Evolutionary conservation across 78 protist genomes (phyloP).

Genomic region (Mastigamoeba balamuthi): DNA sequence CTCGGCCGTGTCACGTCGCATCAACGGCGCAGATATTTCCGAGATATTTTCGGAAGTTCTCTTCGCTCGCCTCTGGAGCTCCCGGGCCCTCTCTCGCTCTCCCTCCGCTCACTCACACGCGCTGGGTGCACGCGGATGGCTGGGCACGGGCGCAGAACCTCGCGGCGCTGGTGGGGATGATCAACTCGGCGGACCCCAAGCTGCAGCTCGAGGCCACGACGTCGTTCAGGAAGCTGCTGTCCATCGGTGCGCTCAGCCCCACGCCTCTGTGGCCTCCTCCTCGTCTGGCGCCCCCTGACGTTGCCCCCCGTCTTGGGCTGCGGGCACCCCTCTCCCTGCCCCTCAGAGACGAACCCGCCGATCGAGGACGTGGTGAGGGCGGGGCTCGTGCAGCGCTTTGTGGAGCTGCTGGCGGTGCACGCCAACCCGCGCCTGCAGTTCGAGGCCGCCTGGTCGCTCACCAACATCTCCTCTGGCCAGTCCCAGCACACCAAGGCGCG

Average conservation of each 20-base stretch:
- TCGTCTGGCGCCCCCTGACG: neutral
- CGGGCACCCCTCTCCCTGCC: neutral
- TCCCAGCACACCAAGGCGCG: too few relatives aligned
- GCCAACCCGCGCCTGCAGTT: slow-evolving; percentile 62
- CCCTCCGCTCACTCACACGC: neutral
- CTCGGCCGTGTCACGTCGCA: too few relatives aligned
- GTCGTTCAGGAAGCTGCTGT: slow-evolving; percentile 72
- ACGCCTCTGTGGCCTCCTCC: too few relatives aligned
- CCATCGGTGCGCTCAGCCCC: slow-evolving; percentile 45
- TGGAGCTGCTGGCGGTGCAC: slow-evolving; percentile 51
- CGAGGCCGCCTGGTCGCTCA: slow-evolving; percentile 97
- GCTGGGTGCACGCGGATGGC: neutral
- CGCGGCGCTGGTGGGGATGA: neutral
- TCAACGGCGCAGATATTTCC: neutral
- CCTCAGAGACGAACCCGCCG: slow-evolving; percentile 82
- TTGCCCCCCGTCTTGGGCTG: neutral
- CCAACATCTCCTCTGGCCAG: slow-evolving; percentile 87
- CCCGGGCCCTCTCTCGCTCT: too few relatives aligned
- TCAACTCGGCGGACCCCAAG: slow-evolving; percentile 3
- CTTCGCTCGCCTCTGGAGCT: neutral
- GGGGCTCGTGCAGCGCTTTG: slow-evolving; percentile 83
- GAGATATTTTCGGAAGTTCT: neutral
- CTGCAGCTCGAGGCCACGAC: slow-evolving; percentile 22
- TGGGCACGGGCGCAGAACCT: too few relatives aligned
- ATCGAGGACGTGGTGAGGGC: slow-evolving; percentile 78